Evolutionary conservation across 495 filamentous ascomycete species (phyloP), one percentile per base, ranked within the genome.

Genomic region (Chaetomidium leptoderma): DNA sequence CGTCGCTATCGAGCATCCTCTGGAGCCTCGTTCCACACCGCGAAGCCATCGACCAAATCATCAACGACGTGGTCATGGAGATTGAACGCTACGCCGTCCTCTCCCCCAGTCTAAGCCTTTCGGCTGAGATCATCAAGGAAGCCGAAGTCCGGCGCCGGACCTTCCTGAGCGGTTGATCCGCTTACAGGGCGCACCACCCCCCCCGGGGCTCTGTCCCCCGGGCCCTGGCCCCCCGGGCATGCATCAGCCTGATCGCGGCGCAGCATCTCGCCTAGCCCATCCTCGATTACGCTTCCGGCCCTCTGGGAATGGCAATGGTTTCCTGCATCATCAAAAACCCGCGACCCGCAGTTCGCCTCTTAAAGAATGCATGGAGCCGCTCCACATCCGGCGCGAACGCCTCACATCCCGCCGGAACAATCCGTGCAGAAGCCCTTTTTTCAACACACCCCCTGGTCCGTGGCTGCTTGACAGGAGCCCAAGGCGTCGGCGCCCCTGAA

Each of bases 121-220:
- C 83, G 43, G 84, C 85, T 44, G 88, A 91, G 64, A 90, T 91
- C 50, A 81, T 92, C 60, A 81, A 87, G 52, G 88, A 91, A 62
- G 87, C 88, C 13, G 88, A 91, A 69, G 78, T 82, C 64, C 78
- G 87, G 55, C 75, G 88, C 52, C 83, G 78, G 60, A 72, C 73
- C 24, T 80, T 75, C 62, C 64, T 81, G 50, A 77, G 72, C 61
- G 72, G 74, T 45, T 77, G 72, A 76, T 43, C 49, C 24, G 29
- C 26, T 37, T 29, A 29, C 51, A 50, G 36, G 55, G 30, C 43
- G 48, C 32, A 35, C 2, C 32, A n/a, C n/a, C n/a, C n/a, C n/a
- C 58, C 43, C 47, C 27, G 40, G 36, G 23, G 26, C 32, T 45
- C 43, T 30, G 30, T n/a, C n/a, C n/a, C n/a, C n/a, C n/a, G n/a